A percentile compares a stretch with the other conserved stretches of the same genome.
phyloP scores from a whole-genome alignment of 176 grass and related monocot species.

The Stipa capillata region DNA sequence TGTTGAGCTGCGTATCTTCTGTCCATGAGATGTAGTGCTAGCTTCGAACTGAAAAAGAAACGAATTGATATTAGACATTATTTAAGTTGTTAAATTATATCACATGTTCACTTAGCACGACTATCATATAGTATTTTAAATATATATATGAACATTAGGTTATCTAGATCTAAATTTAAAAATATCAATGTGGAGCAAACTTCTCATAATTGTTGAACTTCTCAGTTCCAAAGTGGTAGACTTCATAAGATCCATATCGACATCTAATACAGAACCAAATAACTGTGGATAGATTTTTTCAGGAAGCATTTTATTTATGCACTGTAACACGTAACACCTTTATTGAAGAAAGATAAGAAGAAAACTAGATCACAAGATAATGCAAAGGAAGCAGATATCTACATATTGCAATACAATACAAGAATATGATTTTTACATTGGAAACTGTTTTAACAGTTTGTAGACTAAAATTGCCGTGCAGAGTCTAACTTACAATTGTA shows the following conservation, averaged over 20 bases:
- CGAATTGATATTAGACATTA: not conserved
- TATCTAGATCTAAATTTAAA: not conserved
- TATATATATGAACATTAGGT: not conserved
- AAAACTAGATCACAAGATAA: not conserved
- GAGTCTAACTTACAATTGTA: not conserved
- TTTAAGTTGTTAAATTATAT: not conserved
- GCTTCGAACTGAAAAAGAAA: constrained; percentile 26
- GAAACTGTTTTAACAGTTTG: not conserved
- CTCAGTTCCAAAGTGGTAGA: not conserved
- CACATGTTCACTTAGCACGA: not conserved
- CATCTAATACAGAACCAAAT: not conserved
- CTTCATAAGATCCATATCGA: not conserved
- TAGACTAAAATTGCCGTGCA: not conserved
- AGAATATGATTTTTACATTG: not conserved
- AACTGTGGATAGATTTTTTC: not conserved
- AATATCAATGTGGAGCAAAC: not conserved
- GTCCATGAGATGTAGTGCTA: constrained; percentile 5
- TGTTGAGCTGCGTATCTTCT: constrained; percentile 23
- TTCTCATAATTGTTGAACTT: not conserved
- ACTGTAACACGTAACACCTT: not conserved
- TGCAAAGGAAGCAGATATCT: not conserved
- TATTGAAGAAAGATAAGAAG: not conserved
- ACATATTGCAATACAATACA: not conserved
- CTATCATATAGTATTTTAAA: not conserved
- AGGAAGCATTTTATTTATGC: not conserved